phyloP scores from a whole-genome alignment of 805 yeast genomes.

The Hanseniaspora jakobsenii region DNA sequence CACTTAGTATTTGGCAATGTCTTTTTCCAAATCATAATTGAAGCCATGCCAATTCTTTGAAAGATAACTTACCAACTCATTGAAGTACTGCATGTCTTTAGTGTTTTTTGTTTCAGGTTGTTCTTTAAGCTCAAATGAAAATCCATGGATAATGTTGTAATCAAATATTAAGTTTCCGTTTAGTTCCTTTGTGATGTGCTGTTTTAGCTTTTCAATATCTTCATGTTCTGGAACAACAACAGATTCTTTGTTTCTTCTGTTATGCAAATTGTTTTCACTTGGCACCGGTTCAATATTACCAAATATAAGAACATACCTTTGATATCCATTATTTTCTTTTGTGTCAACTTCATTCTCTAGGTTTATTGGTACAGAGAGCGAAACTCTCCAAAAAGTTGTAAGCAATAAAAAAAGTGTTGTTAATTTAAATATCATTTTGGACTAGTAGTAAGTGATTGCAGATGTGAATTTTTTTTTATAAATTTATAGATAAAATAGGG shows the following conservation, averaged over 20 bases:
- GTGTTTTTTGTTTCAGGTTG: background rate
- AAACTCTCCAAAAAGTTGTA: too few species aligned
- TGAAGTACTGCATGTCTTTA: background rate
- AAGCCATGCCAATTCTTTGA: background rate
- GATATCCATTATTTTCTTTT: too few species aligned
- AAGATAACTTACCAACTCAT: background rate
- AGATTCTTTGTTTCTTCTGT: too few species aligned
- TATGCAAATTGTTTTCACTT: too few species aligned
- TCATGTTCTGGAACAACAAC: background rate
- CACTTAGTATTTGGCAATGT: background rate
- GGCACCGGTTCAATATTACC: too few species aligned
- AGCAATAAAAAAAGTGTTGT: too few species aligned
- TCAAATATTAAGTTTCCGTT: background rate
- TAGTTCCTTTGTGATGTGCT: background rate
- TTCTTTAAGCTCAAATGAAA: conserved; percentile 6
- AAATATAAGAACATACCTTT: background rate
- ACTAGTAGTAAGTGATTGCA: too few species aligned
- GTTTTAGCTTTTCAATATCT: background rate
- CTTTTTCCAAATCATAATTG: conserved; percentile 2
- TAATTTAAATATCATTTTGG: too few species aligned
- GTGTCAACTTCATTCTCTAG: too few species aligned
- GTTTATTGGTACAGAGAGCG: too few species aligned
- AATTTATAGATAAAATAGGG: too few species aligned
- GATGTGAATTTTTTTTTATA: too few species aligned
- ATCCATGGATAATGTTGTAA: conserved; percentile 7